Percentiles rank a stretch among this genome's conserved stretches.
These are phyloP conservation scores for cucumber (Cucumis sativus) DNA, from an alignment of 306 rosid species.

Conservation along the genomic window DNA sequence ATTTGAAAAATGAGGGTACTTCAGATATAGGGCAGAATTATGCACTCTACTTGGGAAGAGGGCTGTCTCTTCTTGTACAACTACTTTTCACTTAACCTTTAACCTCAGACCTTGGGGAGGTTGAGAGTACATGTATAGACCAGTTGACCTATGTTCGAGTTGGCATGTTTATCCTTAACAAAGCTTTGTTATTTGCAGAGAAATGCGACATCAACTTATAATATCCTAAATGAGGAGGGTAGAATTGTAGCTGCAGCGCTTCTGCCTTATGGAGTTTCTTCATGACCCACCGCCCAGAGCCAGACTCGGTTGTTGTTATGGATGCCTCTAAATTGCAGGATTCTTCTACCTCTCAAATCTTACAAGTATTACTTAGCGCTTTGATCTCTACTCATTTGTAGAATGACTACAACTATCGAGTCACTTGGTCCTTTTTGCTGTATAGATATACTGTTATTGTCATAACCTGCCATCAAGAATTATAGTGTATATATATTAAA, in stretches of 20 bases:
- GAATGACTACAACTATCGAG: neutral
- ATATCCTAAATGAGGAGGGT: constrained; percentile 91
- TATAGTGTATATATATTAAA: no score
- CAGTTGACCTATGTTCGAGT: no score
- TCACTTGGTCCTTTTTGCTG: neutral
- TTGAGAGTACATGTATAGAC: no score
- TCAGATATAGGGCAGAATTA: neutral
- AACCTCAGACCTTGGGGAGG: no score
- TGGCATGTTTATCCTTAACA: no score
- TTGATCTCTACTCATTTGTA: neutral
- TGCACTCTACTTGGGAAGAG: neutral
- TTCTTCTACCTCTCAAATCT: neutral
- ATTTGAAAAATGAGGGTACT: neutral
- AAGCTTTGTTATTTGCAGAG: constrained; percentile 29
- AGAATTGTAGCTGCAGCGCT: constrained; percentile 88
- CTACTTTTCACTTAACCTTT: no score
- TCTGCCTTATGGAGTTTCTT: constrained; percentile 61
- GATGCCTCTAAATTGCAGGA: neutral
- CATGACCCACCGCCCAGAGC: constrained; percentile 15
- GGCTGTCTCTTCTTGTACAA: neutral
- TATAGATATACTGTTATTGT: neutral
- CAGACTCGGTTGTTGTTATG: neutral
- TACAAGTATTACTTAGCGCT: neutral
- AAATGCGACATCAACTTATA: constrained; percentile 79
- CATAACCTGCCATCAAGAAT: neutral